These are phyloP conservation scores for Ogataea nakhonphanomensis DNA, from an alignment of 805 yeast genomes.

Conservation along the genomic window DNA sequence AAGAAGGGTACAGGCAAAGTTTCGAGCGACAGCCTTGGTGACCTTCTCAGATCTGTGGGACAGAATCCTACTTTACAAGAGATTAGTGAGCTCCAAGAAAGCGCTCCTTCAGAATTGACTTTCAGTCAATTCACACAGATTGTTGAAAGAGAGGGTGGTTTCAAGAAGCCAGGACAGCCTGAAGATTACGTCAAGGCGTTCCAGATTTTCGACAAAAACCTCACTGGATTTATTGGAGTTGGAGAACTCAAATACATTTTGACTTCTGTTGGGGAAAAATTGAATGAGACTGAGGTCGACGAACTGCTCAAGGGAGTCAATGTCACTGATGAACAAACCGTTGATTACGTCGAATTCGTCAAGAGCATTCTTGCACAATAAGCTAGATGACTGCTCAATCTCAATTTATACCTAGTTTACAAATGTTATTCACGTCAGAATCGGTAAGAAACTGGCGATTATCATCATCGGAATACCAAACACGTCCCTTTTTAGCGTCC, in stretches of 20 bases:
- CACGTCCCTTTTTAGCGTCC: slow-evolving; percentile 93
- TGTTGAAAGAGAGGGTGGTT: slow-evolving; percentile 83
- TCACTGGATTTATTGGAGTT: slow-evolving; percentile 93
- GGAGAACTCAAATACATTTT: slow-evolving; percentile 95
- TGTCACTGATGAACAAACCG: slow-evolving; percentile 89
- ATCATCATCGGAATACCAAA: slow-evolving; percentile 98
- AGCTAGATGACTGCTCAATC: slow-evolving; percentile 4
- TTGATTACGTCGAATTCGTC: slow-evolving; percentile 92
- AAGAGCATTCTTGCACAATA: slow-evolving; percentile 89
- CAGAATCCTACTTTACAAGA: slow-evolving; percentile 96
- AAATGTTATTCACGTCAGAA: slow-evolving; percentile 36
- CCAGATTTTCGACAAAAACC: slow-evolving; percentile 96
- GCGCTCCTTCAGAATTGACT: slow-evolving; percentile 46
- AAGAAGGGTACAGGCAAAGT: slow-evolving; percentile 94
- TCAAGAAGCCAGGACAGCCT: slow-evolving; percentile 82
- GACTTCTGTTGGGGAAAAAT: slow-evolving; percentile 93
- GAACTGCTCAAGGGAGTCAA: slow-evolving; percentile 94
- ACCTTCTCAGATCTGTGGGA: slow-evolving; percentile 92
- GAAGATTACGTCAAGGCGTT: slow-evolving; percentile 93
- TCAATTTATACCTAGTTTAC: slow-evolving; percentile 3
- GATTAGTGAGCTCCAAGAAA: slow-evolving; percentile 55
- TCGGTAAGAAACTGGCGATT: slow-evolving; percentile 88
- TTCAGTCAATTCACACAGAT: slow-evolving; percentile 74
- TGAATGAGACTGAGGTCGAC: slow-evolving; percentile 87
- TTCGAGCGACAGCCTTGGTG: slow-evolving; percentile 81